Evolutionary conservation across 306 rosid species (phyloP).

Genomic region (Lathyrus oleraceus): DNA sequence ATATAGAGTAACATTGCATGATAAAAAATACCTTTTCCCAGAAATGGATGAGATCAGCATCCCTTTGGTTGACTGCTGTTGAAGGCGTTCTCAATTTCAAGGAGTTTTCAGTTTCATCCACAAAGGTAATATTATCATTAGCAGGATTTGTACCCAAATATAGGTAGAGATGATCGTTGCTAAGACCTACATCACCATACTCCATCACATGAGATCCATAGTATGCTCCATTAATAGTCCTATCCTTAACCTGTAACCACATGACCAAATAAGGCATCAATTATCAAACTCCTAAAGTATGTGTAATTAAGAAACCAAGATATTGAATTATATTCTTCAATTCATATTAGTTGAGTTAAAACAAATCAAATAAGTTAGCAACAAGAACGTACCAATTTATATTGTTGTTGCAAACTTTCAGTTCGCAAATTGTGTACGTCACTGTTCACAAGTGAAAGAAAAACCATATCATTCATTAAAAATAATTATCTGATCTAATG

Average conservation of each 20-base stretch:
- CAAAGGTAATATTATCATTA: conserved; percentile 74
- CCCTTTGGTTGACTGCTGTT: conserved; percentile 78
- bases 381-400: conserved; percentile 67
- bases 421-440: conserved; percentile 75
- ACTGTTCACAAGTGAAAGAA: conserved; percentile 54
- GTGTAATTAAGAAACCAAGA: conserved; percentile 1
- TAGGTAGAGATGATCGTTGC: conserved; percentile 46
- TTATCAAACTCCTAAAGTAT: not conserved
- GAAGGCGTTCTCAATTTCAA: conserved; percentile 60
- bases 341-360: not conserved
- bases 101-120: conserved; percentile 67
- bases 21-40: conserved; percentile 76
- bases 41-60: conserved; percentile 95
- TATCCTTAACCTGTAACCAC: conserved; percentile 67
- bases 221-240: conserved; percentile 54
- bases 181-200: conserved; percentile 68
- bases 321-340: not conserved
- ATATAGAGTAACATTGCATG: not conserved
- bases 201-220: conserved; percentile 97
- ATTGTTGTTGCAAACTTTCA: conserved; percentile 83
- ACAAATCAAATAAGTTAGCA: conserved; percentile 15
- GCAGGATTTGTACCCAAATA: conserved; percentile 93
- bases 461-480: conserved; percentile 17
- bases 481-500: conserved; percentile 10
- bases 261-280: conserved; percentile 18